These are phyloP conservation scores for Talaromyces sp. DNA, from an alignment of 2,329 filamentous ascomycete species.

Conservation along the genomic window DNA sequence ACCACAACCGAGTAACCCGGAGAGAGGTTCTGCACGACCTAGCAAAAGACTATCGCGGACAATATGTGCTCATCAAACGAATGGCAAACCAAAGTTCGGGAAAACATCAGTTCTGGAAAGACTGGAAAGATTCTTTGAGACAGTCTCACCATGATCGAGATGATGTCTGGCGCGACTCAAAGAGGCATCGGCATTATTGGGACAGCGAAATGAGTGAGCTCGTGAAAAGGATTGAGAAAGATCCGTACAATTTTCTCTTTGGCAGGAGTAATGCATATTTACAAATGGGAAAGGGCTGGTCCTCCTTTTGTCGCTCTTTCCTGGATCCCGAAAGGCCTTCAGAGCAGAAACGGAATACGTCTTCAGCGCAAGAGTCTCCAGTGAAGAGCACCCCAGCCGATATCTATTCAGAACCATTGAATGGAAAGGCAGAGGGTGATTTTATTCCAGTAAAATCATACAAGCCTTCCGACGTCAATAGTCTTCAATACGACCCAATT, in stretches of 20 bases:
- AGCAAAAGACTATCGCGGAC: not conserved
- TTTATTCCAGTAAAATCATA: not conserved
- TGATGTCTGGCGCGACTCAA: constrained; percentile 17
- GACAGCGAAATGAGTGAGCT: constrained; percentile 32
- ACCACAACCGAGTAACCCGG: not conserved
- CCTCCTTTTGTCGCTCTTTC: constrained; percentile 12
- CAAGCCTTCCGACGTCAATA: not conserved
- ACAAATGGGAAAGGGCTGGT: constrained; percentile 12
- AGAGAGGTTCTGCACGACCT: constrained; percentile 3
- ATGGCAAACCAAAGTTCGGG: not conserved
- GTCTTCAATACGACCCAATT: constrained; percentile 15
- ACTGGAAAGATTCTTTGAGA: not conserved
- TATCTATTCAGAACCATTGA: not conserved
- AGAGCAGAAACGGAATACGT: not conserved
- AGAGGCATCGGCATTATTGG: constrained; percentile 24
- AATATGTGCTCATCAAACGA: constrained; percentile 5
- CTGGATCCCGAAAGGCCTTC: not conserved
- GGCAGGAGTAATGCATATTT: constrained; percentile 32
- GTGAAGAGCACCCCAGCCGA: not conserved
- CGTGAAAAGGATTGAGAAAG: constrained; percentile 33
- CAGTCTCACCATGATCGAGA: not conserved
- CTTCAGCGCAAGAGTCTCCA: not conserved
- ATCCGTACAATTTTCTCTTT: constrained; percentile 42
- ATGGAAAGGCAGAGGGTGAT: not conserved
- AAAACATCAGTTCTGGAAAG: not conserved